Evolutionary conservation across 2,329 filamentous ascomycete species (phyloP).

Genomic region (Penicillium decumbens): DNA sequence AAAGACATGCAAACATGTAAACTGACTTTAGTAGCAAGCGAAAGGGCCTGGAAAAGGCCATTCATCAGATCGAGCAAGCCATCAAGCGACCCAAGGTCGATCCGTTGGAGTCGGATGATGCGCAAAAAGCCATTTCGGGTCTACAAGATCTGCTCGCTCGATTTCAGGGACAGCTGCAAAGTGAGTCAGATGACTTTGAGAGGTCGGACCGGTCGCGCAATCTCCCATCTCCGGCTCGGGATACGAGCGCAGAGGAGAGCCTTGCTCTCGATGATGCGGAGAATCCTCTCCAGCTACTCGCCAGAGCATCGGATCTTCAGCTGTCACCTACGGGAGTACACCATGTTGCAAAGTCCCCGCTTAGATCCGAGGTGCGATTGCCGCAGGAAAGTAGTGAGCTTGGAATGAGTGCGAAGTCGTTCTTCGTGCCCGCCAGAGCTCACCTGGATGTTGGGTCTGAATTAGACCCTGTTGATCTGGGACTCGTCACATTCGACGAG

Average conservation of each 20-base stretch:
- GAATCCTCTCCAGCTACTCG: constrained; percentile 68
- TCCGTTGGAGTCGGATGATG: constrained; percentile 39
- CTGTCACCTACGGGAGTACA: constrained; percentile 42
- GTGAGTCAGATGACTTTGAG: constrained; percentile 29
- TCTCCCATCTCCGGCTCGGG: constrained; percentile 19
- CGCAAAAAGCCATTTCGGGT: constrained; percentile 41
- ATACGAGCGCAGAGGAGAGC: constrained; percentile 44
- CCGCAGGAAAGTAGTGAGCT: constrained; percentile 6
- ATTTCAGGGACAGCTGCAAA: constrained; percentile 40
- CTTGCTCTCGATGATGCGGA: constrained; percentile 67
- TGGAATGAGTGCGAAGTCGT: constrained; percentile 49
- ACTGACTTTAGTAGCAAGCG: constrained; percentile 55
- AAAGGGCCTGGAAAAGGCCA: constrained; percentile 67
- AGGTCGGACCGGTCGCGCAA: constrained; percentile 23
- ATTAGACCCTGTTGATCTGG: constrained; percentile 65
- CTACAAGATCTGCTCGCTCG: constrained; percentile 51
- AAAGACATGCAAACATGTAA: neutral
- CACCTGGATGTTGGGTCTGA: constrained; percentile 60
- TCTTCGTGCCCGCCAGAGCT: constrained; percentile 63
- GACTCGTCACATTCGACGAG: constrained; percentile 63
- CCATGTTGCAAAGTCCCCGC: constrained; percentile 23
- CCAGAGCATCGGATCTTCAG: constrained; percentile 65
- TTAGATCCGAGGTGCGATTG: constrained; percentile 33
- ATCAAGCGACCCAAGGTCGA: constrained; percentile 53
- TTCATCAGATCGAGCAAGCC: constrained; percentile 69